These are phyloP conservation scores for Chlamydomonas eustigma DNA, from an alignment of 139 green algal genomes.

Conservation along the genomic window DNA sequence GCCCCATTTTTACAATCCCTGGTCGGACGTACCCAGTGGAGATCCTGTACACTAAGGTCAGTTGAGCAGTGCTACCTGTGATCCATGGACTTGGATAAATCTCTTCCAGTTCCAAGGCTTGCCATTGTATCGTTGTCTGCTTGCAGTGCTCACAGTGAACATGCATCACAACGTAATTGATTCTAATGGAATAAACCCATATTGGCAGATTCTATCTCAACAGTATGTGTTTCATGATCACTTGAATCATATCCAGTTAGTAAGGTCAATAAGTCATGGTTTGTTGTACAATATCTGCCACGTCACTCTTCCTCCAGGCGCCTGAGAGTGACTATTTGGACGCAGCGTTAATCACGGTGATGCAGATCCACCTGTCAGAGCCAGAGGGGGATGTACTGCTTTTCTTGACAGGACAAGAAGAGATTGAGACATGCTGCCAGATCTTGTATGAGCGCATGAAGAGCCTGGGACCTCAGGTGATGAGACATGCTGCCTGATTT, in stretches of 20 bases:
- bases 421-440: constrained; percentile 91
- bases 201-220: too few species aligned
- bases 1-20: constrained; percentile 88
- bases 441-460: constrained; percentile 95
- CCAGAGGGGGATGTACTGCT: constrained; percentile 78
- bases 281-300: too few species aligned
- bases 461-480: constrained; percentile 62
- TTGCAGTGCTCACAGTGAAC: too few species aligned
- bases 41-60: constrained; percentile 78
- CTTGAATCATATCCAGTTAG: too few species aligned
- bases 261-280: too few species aligned
- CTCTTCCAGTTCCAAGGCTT: too few species aligned
- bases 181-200: too few species aligned
- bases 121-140: too few species aligned
- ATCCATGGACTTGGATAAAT: constrained; percentile 78
- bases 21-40: constrained; percentile 64
- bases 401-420: constrained; percentile 90
- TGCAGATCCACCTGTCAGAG: constrained; percentile 81
- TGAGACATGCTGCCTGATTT: not conserved
- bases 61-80: constrained; percentile 91
- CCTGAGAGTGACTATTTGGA: constrained; percentile 89
- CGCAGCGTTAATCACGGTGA: constrained; percentile 63
- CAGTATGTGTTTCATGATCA: too few species aligned
- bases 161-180: too few species aligned
- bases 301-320: too few species aligned